Evolutionary conservation across 1,284 basidiomycete genomes (phyloP), one percentile per base, ranked within the genome.

Genomic region (Trametes versicolor): DNA sequence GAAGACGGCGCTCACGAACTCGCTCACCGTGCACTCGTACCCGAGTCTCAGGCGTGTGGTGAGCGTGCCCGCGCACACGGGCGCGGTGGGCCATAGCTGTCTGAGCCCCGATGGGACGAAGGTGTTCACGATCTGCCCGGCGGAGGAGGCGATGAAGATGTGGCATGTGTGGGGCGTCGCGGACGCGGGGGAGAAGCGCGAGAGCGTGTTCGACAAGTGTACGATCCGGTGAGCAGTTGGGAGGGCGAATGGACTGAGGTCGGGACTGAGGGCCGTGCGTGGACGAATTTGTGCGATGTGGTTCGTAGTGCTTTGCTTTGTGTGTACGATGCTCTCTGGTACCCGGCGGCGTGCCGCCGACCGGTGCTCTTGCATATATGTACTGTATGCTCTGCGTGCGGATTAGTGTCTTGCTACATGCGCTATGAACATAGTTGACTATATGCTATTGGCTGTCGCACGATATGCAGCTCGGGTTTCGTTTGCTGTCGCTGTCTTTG

Each of bases 1-100:
- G 5, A 64, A 68, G 56, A 72, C 73, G 7, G 83, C 82, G 64
- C 85, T 87, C 25, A 79, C 82, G 70, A 82, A 84, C 74, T 78
- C 81, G 43, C 75, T 85, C 70, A 80, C 81, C 27, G 79, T 85
- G 53, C 83, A 84, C 74, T 73, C 79, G 19, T 85, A 80, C 72
- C 83, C 82, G 13, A 76, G 78, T 37, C 60, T 73, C 36, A 65
- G 69, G 5, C 75, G 75, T 36, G 69, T 79, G 17, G 72, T 80
- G 54, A 79, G 74, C 65, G 75, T 79, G 48, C 62, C 71, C 0
- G 78, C 78, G 59, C 78, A 80, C 66, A 72, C 72, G 45, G 75
- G 74, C 56, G 73, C 75, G 7, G 75, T 79, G 21, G 76, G 77
- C 12, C 77, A 79, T 58, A 77, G 76, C 68, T 78, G 77, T 50